Base-by-base conservation (phyloP, 768 basidiomycete genomes). In the Clitopilus hobsonii region DNA sequence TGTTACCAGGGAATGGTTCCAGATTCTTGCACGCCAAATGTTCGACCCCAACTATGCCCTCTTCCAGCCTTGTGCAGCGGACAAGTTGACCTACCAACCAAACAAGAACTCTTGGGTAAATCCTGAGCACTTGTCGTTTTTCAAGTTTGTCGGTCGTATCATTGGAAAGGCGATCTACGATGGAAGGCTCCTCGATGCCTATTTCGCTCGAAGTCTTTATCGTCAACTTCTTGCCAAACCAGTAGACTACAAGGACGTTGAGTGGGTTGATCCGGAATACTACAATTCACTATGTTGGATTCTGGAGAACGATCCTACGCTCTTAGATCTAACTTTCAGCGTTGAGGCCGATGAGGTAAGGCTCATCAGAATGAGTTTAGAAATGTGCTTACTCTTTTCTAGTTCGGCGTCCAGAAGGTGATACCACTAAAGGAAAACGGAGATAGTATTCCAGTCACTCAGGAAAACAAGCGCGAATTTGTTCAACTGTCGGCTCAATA, bases 231-330 rank as follows among this genome's bases (percentile, higher is more conserved):
- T 99, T 25, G 92, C 90, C 41, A 94, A 95, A 66, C 93, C 85
- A 6, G 94, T 98, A 55, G 95, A 98, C 69, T 93, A 98, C 70
- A 82, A 85, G 58, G 96, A 98, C 67, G 90, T 98, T 20, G 95
- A 98, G 71, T 96, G 92, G 86, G 90, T 98, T 38, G 95, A 98
- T 71, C 95, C 95, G 0, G 94, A 96, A 70, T 98, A 98, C 69
- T 98, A 98, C 77, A 98, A 96, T 61, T 96, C 94, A 0, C 76
- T 99, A 10, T 91, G 91, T 65, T 99, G 97, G 97, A 98, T 99
- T 69, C 72, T 98, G 59, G 95, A 98, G 65, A 98, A 99, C 68
- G 94, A 97, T 64, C 90, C 91, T 5, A 89, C 86, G 20, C 72
- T 80, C 18, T 69, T 95, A 60, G 93, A 99, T 57, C 77, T 98